Percentiles rank a stretch among this genome's conserved stretches.
These are phyloP conservation scores for Verticillium nubilum DNA, from an alignment of 2,329 filamentous ascomycete genomes.

Conservation along the genomic window DNA sequence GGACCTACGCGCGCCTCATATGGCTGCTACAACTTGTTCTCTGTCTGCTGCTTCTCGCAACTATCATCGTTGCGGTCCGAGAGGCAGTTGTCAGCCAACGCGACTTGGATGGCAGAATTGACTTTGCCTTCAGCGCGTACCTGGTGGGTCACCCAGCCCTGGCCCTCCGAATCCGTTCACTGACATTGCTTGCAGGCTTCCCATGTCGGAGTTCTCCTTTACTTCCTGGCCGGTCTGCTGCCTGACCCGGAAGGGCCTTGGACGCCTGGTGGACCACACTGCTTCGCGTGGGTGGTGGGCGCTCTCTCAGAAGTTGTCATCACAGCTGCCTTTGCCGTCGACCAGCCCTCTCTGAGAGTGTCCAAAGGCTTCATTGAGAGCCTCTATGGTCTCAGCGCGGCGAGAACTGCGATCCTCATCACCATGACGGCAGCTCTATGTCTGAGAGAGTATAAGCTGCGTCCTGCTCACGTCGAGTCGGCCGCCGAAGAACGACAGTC, in stretches of 20 bases:
- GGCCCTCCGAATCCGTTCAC: not conserved
- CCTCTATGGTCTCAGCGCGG: constrained; percentile 23
- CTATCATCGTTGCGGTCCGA: constrained; percentile 23
- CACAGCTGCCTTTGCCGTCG: constrained; percentile 23
- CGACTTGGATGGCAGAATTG: constrained; percentile 16
- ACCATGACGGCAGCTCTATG: constrained; percentile 27
- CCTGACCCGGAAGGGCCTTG: constrained; percentile 39
- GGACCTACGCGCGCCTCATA: constrained; percentile 25
- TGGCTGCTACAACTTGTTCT: constrained; percentile 28
- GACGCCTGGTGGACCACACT: constrained; percentile 29
- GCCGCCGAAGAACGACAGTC: constrained; percentile 28
- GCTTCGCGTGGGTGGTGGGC: constrained; percentile 29
- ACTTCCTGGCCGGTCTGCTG: constrained; percentile 34
- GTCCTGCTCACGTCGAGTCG: constrained; percentile 18
- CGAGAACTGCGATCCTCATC: constrained; percentile 24
- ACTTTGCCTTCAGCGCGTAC: constrained; percentile 35
- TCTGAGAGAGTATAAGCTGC: constrained; percentile 24
- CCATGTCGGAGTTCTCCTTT: constrained; percentile 33
- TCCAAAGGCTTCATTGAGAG: constrained; percentile 21
- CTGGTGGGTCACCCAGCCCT: constrained; percentile 19
- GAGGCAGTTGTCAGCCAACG: constrained; percentile 24
- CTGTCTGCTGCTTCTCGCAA: constrained; percentile 25
- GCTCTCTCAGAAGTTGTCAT: constrained; percentile 29
- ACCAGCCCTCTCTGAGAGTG: constrained; percentile 21
- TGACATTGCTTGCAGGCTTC: constrained; percentile 23